A percentile compares a stretch with the other conserved stretches of the same genome.
These are phyloP conservation scores for Fusarium acutatum DNA, from an alignment of 2,329 filamentous ascomycete genomes.

Conservation along the genomic window DNA sequence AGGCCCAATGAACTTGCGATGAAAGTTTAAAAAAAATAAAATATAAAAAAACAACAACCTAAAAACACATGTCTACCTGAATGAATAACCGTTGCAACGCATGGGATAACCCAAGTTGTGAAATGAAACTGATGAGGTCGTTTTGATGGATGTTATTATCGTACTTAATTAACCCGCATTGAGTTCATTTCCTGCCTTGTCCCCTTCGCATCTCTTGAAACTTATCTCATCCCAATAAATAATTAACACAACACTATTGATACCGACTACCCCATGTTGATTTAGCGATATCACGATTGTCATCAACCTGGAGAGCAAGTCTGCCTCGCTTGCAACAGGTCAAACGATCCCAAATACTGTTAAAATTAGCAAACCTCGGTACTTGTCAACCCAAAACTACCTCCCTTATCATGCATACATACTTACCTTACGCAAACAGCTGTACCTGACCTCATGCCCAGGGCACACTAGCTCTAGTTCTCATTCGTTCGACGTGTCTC, in stretches of 20 bases:
- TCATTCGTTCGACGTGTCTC: constrained; percentile 37
- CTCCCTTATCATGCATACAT: neutral
- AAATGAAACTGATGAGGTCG: neutral
- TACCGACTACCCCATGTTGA: neutral
- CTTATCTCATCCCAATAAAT: neutral
- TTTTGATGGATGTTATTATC: neutral
- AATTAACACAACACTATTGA: neutral
- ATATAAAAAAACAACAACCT: neutral
- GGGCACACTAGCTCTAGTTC: constrained; percentile 10
- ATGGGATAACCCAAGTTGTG: neutral
- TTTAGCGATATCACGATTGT: constrained; percentile 24
- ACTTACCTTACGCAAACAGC: neutral
- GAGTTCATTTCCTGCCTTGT: neutral
- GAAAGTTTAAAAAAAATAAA: neutral
- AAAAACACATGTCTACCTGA: neutral
- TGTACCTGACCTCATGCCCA: neutral
- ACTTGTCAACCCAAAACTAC: neutral
- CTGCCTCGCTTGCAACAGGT: constrained; percentile 9
- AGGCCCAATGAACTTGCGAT: neutral
- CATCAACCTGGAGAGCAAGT: constrained; percentile 1
- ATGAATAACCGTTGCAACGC: neutral
- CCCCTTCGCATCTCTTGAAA: neutral
- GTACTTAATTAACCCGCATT: neutral
- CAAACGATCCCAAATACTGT: constrained; percentile 15
- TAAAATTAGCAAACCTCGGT: constrained; percentile 37